Conservation (phyloP, 2,329 filamentous ascomycete species). For the Alternaria sp. region DNA sequence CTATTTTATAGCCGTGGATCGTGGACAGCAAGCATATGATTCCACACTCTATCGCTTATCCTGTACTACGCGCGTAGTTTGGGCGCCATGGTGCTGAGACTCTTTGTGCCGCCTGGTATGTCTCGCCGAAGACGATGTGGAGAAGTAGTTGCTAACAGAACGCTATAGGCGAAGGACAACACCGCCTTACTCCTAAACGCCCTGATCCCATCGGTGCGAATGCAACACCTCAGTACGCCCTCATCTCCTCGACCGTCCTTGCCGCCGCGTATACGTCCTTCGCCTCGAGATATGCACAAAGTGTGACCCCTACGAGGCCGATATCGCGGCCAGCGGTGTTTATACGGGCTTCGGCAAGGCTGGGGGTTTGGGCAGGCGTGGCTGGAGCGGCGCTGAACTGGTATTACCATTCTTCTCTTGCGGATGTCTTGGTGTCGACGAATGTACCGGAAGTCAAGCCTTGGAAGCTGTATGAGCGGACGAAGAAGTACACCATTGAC, state of each 20-base stretch:
- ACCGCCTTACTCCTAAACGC: constrained; percentile 29
- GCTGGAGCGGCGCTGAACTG: constrained; percentile 31
- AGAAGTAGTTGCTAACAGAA: neutral
- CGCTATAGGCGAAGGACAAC: constrained; percentile 34
- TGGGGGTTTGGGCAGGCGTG: constrained; percentile 28
- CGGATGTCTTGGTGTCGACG: constrained; percentile 13
- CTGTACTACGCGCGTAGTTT: neutral
- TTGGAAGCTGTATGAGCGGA: constrained; percentile 34
- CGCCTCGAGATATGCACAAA: constrained; percentile 22
- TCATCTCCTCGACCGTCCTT: constrained; percentile 33
- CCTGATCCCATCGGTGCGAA: constrained; percentile 39
- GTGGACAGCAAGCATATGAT: constrained; percentile 11
- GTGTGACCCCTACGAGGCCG: constrained; percentile 12
- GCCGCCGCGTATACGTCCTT: constrained; percentile 36
- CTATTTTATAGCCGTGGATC: neutral
- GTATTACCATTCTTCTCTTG: constrained; percentile 34
- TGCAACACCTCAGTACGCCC: constrained; percentile 33
- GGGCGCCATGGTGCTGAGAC: constrained; percentile 31
- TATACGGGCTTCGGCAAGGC: constrained; percentile 28
- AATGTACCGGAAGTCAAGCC: constrained; percentile 13
- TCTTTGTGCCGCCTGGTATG: constrained; percentile 39
- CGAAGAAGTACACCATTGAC: constrained; percentile 32
- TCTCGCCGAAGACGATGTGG: neutral
- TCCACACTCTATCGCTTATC: constrained; percentile 2
- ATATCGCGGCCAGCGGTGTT: constrained; percentile 27